Base-by-base conservation (phyloP, 805 yeast genomes). In the Kodamaea nitidulidarum region DNA sequence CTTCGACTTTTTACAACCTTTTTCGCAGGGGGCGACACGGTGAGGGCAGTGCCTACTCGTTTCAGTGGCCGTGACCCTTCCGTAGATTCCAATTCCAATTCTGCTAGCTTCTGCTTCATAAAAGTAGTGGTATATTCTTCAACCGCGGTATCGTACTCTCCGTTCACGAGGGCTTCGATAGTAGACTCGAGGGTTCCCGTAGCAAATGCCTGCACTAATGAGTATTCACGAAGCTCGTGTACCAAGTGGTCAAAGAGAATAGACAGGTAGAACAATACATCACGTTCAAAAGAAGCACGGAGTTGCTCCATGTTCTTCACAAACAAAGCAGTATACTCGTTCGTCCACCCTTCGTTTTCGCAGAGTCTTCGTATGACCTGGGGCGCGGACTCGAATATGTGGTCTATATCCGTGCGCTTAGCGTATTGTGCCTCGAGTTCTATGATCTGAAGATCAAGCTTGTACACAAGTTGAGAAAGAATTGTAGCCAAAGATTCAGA, bases 311-410 rank as follows among this genome's bases (percentile, higher is more conserved):
- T 51, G 33, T 67, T 57, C 2, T 60, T 51, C 11, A 73, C 69
- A 40, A 72, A 76, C 0, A 67, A 42, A 1, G 53, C 38, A 2
- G 73, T 60, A 54, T 78, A 77, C 22, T 54, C 49, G 0, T 63
- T 67, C 11, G 64, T 48, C 88, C 90, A 84, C 3, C 71, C 62
- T 24, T 78, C 82, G 48, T 73, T 55, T 38, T 80, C 82, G 28
- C 63, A 51, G 14, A 82, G 54, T 39, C 69, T 68, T 24, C 61
- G 59, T n/a, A 75, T 49, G 3, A 75, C 65, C n/a, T 66, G 70
- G 3, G 57, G 58, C 1, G 74, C 62, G 4, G 80, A 69, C 11
- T 70, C 71, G 10, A 78, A 50, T 4, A 78, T 71, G 26, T 67
- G 57, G 46, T 81, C 86, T 4, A 78, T 51, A 33, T 80, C 84